These are phyloP conservation scores for Arthroderma sp. DNA, from an alignment of 2,329 filamentous ascomycete species.

Conservation along the genomic window DNA sequence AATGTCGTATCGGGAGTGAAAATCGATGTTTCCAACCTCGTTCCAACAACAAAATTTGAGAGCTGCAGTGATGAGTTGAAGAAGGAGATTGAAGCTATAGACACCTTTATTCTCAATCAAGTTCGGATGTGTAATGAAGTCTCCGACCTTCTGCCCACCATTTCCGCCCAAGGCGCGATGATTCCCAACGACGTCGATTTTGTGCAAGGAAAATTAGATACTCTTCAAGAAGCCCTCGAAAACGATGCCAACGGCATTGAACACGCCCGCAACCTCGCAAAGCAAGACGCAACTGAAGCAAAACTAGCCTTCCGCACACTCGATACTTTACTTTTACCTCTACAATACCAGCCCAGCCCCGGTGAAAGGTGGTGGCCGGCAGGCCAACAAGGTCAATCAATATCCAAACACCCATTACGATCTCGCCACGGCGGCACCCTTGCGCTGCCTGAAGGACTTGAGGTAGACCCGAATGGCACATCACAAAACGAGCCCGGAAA, in stretches of 20 bases:
- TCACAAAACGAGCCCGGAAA: constrained; percentile 45
- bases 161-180: constrained; percentile 52
- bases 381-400: constrained; percentile 29
- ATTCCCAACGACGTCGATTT: constrained; percentile 55
- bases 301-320: constrained; percentile 61
- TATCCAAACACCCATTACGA: constrained; percentile 27
- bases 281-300: constrained; percentile 57
- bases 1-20: constrained; percentile 55
- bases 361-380: constrained; percentile 31
- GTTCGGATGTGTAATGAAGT: constrained; percentile 63
- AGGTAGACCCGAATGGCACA: constrained; percentile 31
- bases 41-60: constrained; percentile 81
- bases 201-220: constrained; percentile 49
- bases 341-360: constrained; percentile 45
- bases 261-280: constrained; percentile 44
- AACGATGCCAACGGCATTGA: constrained; percentile 52
- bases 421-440: constrained; percentile 31
- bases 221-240: constrained; percentile 50
- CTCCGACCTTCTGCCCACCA: constrained; percentile 54
- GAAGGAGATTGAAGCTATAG: constrained; percentile 62
- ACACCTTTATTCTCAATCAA: constrained; percentile 67
- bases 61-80: constrained; percentile 76
- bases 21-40: constrained; percentile 65
- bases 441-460: constrained; percentile 37
- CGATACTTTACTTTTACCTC: constrained; percentile 60